A percentile compares a stretch with the other conserved stretches of the same genome.
These are phyloP conservation scores for Leccinum subtestaceum DNA, from an alignment of 768 basidiomycete genomes.

Conservation along the genomic window DNA sequence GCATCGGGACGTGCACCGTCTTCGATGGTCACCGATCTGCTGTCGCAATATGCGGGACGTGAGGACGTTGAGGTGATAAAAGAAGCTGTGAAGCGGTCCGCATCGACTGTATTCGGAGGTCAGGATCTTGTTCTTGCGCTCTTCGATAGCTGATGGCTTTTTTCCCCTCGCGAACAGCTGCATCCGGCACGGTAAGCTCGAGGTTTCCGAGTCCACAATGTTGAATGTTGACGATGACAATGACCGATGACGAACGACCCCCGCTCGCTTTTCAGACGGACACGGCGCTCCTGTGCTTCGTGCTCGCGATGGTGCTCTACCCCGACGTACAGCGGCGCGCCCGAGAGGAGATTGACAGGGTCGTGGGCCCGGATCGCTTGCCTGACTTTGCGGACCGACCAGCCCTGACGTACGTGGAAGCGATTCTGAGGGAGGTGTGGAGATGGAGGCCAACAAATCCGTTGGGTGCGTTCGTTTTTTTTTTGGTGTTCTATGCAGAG, in stretches of 20 bases:
- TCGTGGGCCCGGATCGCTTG: slow-evolving; percentile 20
- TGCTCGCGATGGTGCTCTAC: slow-evolving; percentile 26
- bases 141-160: no score
- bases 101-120: slow-evolving; percentile 3
- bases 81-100: neutral
- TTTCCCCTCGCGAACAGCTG: neutral
- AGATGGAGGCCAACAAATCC: slow-evolving; percentile 21
- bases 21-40: neutral
- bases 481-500: no score
- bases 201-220: neutral
- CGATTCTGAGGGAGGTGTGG: slow-evolving; percentile 21
- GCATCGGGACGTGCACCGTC: slow-evolving; percentile 1
- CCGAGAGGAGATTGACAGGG: slow-evolving; percentile 26
- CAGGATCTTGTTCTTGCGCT: neutral
- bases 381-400: slow-evolving; percentile 27
- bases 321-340: slow-evolving; percentile 27
- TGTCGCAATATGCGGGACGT: neutral
- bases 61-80: neutral
- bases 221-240: neutral
- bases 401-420: slow-evolving; percentile 26
- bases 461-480: slow-evolving; percentile 1
- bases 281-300: slow-evolving; percentile 13
- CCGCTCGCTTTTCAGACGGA: slow-evolving; percentile 8
- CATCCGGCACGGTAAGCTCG: neutral
- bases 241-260: neutral